A percentile compares a stretch with the other conserved stretches of the same genome.
Evolutionary conservation across 2,329 filamentous ascomycete genomes (phyloP).

Genomic region (Teratosphaeria pseudoeucalypti): DNA sequence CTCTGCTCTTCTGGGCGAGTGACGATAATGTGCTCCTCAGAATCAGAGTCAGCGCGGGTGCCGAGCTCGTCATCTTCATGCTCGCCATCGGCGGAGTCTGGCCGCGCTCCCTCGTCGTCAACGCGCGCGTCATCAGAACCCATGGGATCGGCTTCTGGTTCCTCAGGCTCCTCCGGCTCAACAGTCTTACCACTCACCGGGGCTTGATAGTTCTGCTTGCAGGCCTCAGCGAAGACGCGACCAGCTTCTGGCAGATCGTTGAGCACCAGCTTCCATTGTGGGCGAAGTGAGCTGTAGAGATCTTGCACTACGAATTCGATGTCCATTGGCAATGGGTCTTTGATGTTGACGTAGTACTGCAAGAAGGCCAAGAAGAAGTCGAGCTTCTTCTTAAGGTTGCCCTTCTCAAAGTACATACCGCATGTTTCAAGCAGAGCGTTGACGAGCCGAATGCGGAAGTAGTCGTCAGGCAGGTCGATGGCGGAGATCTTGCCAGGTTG

Average conservation of each 20-base stretch:
- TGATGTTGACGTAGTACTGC: slow-evolving; percentile 91
- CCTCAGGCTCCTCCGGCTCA: slow-evolving; percentile 57
- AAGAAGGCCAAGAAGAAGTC: slow-evolving; percentile 97
- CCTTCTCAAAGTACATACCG: slow-evolving; percentile 90
- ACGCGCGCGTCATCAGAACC: slow-evolving; percentile 63
- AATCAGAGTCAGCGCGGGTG: slow-evolving; percentile 45
- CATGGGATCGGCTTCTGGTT: slow-evolving; percentile 27
- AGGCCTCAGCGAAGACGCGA: slow-evolving; percentile 74
- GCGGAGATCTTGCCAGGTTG: slow-evolving; percentile 65
- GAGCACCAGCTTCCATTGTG: slow-evolving; percentile 77
- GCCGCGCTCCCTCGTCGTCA: slow-evolving; percentile 21
- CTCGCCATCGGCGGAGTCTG: slow-evolving; percentile 41
- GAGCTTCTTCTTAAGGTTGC: slow-evolving; percentile 87
- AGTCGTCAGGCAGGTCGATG: slow-evolving; percentile 85
- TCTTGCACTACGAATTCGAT: slow-evolving; percentile 95
- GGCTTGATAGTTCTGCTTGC: slow-evolving; percentile 78
- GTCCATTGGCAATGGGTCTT: slow-evolving; percentile 86
- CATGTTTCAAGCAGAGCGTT: slow-evolving; percentile 88
- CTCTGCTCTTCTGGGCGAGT: slow-evolving; percentile 81
- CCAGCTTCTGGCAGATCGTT: slow-evolving; percentile 72
- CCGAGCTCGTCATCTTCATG: slow-evolving; percentile 25
- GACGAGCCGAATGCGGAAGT: slow-evolving; percentile 85
- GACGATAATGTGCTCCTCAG: slow-evolving; percentile 83
- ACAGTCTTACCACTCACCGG: slow-evolving; percentile 57
- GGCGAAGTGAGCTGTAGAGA: slow-evolving; percentile 71